Percentiles rank a stretch among this genome's conserved stretches.
phyloP scores from a whole-genome alignment of 768 basidiomycete species.

The Hysterangium stoloniferum region DNA sequence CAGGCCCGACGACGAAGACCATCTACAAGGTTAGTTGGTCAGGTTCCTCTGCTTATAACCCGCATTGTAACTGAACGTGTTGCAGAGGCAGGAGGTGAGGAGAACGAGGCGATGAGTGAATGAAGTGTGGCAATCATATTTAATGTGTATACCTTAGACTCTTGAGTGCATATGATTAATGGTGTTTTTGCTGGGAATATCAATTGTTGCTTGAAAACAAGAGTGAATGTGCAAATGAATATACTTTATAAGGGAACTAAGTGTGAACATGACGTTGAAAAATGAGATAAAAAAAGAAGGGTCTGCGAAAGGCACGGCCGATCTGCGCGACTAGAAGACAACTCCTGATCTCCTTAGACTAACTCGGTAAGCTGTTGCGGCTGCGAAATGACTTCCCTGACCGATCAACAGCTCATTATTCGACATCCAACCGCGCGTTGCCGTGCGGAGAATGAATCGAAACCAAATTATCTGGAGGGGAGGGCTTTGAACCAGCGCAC shows the following conservation, averaged over 20 bases:
- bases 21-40: too few species aligned
- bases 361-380: conserved; percentile 13
- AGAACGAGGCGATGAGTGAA: too few species aligned
- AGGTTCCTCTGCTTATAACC: too few species aligned
- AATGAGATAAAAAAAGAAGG: conserved; percentile 4
- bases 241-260: too few species aligned
- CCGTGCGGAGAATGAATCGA: conserved; percentile 11
- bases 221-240: too few species aligned
- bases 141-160: too few species aligned
- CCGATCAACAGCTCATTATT: conserved; percentile 12
- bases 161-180: too few species aligned
- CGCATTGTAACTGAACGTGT: too few species aligned
- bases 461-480: conserved; percentile 17
- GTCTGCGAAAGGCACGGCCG: conserved; percentile 15
- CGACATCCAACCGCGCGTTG: conserved; percentile 12
- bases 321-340: conserved; percentile 16
- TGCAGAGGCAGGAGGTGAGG: too few species aligned
- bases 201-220: too few species aligned
- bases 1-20: conserved; percentile 37
- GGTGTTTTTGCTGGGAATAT: too few species aligned
- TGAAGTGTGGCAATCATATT: too few species aligned
- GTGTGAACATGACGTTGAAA: neutral
- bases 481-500: conserved; percentile 18
- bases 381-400: conserved; percentile 19
- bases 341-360: conserved; percentile 17